Base-by-base conservation (phyloP, 345 rosid species). In the Cardiospermum halicacabum region DNA sequence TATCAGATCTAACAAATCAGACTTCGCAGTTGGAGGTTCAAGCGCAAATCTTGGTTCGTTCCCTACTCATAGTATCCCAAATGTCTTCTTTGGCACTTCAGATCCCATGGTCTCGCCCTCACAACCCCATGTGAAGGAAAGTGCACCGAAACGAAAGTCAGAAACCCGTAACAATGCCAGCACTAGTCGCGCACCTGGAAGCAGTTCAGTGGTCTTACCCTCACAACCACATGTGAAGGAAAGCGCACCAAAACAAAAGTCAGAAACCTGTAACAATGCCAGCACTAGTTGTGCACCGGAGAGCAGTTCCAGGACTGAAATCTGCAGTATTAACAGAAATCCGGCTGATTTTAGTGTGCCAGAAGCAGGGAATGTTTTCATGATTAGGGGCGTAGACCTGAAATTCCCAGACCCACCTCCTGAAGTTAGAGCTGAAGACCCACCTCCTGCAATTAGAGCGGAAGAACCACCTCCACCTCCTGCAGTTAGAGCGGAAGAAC, bases 301-400 rank as follows among this genome's bases (percentile, higher is more conserved):
- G 82, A 72, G 64, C 79, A 71, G 55, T 67, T 58, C 72, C 27
- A 76, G 59, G 57, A 47, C 76, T 50, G 76, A 75, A 47, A 66
- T 64, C 62, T 95, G 99, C 81, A 65, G 53, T 24, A 54, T 88
- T 30, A 95, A 89, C 67, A 77, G 85, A 65, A 95, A 95, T 75
- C 99, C 99, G n/a, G 89, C 97, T 56, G 99, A 95, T 78, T 95
- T 91, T 69, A 83, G 85, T 57, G 7, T 69, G 9, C 82, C 96
- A 58, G 96, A 70, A 72, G 82, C 78, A 64, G 82, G 84, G 25
- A 95, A 89, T 77, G 48, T 48, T 22, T 88, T 80, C 82, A 89
- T 87, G 86, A 81, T 87, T 39, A 62, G 74, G 11, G 85, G 87
- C 26, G 79, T 79, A 58, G 82, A 75, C 62, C 85, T 89, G 9